A percentile compares a stretch with the other conserved stretches of the same genome.
phyloP scores from a whole-genome alignment of 352 stramenopile genomes.

The Blastocystis hominis region DNA sequence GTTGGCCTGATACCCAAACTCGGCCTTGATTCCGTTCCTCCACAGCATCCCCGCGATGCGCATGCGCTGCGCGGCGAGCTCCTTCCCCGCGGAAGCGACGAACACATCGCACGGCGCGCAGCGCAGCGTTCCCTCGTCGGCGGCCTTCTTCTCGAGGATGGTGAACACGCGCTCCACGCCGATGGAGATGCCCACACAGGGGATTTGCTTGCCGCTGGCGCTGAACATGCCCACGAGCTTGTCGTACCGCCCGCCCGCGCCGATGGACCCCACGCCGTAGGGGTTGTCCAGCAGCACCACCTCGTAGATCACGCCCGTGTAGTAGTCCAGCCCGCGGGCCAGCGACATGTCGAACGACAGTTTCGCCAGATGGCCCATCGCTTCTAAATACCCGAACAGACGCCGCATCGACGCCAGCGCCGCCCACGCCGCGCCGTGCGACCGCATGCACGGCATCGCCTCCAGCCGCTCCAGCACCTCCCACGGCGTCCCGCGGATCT shows the following conservation, averaged over 20 bases:
- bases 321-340: constrained; percentile 93
- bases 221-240: constrained; percentile 82
- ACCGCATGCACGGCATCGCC: constrained; percentile 51
- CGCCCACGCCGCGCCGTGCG: constrained; percentile 59
- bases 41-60: constrained; percentile 67
- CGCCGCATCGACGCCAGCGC: constrained; percentile 82
- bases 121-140: constrained; percentile 59
- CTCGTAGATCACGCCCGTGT: constrained; percentile 97
- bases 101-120: constrained; percentile 68
- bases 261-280: constrained; percentile 86
- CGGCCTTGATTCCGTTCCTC: constrained; percentile 80
- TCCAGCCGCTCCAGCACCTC: constrained; percentile 72
- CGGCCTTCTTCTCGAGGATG: constrained; percentile 84
- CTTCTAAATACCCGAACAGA: constrained; percentile 91
- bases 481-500: constrained; percentile 73
- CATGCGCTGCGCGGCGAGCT: constrained; percentile 68
- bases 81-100: constrained; percentile 78
- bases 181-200: constrained; percentile 91
- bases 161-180: constrained; percentile 96
- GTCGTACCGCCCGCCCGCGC: constrained; percentile 90
- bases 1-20: constrained; percentile 87
- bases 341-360: constrained; percentile 91
- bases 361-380: constrained; percentile 82
- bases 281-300: constrained; percentile 79
- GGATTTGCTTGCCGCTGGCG: constrained; percentile 77